A percentile compares a stretch with the other conserved stretches of the same genome.
Conservation (phyloP, 176 grass and related monocot species). For the Secale cereale region DNA sequence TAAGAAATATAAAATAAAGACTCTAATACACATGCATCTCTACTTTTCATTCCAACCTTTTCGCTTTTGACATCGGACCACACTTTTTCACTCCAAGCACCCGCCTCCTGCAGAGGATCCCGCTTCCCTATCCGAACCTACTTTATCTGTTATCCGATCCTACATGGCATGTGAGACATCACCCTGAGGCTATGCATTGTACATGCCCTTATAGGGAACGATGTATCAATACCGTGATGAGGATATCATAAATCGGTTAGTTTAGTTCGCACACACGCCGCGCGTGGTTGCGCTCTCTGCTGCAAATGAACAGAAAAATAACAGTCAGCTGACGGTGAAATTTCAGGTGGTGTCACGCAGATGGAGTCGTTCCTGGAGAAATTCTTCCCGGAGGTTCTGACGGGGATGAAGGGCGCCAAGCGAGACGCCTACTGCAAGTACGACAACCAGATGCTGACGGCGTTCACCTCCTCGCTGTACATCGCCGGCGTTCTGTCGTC, state of each 20-base stretch:
- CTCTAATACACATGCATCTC: too few species aligned
- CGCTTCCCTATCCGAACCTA: too few species aligned
- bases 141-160: too few species aligned
- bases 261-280: not conserved
- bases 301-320: not conserved
- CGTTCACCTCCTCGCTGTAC: conserved; percentile 61
- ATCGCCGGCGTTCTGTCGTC: conserved; percentile 38
- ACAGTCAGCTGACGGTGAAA: not conserved
- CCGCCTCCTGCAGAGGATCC: too few species aligned
- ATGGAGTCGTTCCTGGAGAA: conserved; percentile 51
- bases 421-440: conserved; percentile 44
- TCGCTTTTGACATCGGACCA: too few species aligned
- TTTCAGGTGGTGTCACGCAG: conserved; percentile 51
- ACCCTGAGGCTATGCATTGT: too few species aligned
- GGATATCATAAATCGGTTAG: not conserved
- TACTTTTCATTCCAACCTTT: too few species aligned
- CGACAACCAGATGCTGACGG: conserved; percentile 43
- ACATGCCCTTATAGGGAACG: too few species aligned
- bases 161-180: too few species aligned
- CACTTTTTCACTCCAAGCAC: too few species aligned
- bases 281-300: not conserved
- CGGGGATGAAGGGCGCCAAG: conserved; percentile 25
- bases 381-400: conserved; percentile 48
- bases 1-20: too few species aligned
- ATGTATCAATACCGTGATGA: not conserved